These are phyloP conservation scores for Pseudogymnoascus sp. DNA, from an alignment of 2,329 filamentous ascomycete genomes.

Conservation along the genomic window DNA sequence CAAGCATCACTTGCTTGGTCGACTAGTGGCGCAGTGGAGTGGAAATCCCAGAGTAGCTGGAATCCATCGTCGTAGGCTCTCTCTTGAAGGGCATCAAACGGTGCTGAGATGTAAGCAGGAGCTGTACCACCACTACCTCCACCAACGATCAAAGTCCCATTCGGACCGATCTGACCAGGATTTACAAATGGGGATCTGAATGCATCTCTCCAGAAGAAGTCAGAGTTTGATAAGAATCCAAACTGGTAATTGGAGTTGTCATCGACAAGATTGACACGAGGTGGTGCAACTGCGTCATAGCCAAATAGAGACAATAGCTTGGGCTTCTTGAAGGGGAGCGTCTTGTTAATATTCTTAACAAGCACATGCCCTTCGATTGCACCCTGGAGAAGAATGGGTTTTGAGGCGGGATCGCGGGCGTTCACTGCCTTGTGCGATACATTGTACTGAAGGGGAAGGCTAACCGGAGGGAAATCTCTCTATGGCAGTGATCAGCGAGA, in stretches of 20 bases:
- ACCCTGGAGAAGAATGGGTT: conserved; percentile 42
- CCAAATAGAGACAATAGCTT: conserved; percentile 50
- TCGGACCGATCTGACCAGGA: conserved; percentile 32
- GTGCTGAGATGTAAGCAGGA: conserved; percentile 40
- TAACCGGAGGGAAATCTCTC: conserved; percentile 39
- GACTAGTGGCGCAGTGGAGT: conserved; percentile 38
- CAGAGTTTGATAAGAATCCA: conserved; percentile 24
- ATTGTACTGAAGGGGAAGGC: conserved; percentile 41
- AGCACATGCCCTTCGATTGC: conserved; percentile 57
- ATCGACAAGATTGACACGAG: conserved; percentile 33
- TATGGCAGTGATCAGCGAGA: conserved; percentile 25
- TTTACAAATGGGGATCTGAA: not conserved
- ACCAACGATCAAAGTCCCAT: conserved; percentile 39
- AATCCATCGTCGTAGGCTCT: conserved; percentile 47
- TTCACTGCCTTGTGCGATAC: conserved; percentile 45
- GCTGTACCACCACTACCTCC: conserved; percentile 42
- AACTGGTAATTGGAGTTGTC: conserved; percentile 54
- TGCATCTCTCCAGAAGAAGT: conserved; percentile 52
- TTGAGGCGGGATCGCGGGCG: conserved; percentile 42
- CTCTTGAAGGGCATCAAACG: conserved; percentile 45
- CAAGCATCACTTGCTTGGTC: conserved; percentile 52
- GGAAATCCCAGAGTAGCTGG: conserved; percentile 51
- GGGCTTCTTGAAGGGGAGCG: conserved; percentile 47
- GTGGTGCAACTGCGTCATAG: conserved; percentile 40
- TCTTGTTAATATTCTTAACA: conserved; percentile 53